phyloP scores from a whole-genome alignment of 2,329 filamentous ascomycete species.

The Fonsecaea erecta region DNA sequence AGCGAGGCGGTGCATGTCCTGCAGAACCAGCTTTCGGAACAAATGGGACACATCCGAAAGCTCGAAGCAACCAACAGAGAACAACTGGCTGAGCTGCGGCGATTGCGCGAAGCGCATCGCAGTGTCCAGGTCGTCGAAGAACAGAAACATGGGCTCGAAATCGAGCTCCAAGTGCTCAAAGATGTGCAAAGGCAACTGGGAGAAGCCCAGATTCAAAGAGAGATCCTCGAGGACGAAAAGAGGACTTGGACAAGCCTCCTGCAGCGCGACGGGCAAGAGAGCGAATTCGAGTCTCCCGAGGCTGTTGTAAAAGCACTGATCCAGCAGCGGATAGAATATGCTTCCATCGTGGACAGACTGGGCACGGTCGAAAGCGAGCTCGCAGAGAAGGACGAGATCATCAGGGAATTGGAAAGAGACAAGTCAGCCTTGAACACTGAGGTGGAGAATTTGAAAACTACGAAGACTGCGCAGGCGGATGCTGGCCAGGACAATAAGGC shows the following conservation, averaged over 20 bases:
- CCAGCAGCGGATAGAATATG: conserved; percentile 77
- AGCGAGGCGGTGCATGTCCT: conserved; percentile 83
- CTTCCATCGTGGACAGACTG: conserved; percentile 77
- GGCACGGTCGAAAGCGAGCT: conserved; percentile 80
- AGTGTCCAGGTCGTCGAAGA: conserved; percentile 94
- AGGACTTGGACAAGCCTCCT: conserved; percentile 86
- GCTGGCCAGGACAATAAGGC: conserved; percentile 62
- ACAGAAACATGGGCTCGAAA: conserved; percentile 83
- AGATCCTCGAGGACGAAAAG: conserved; percentile 86
- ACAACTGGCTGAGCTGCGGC: conserved; percentile 77
- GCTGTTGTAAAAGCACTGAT: conserved; percentile 82
- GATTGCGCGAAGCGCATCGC: conserved; percentile 78
- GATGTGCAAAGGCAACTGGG: conserved; percentile 74
- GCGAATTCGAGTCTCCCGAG: conserved; percentile 86
- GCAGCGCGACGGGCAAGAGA: conserved; percentile 66
- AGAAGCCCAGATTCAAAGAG: conserved; percentile 79
- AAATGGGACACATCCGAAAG: conserved; percentile 85
- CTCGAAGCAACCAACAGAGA: conserved; percentile 82
- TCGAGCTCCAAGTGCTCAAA: conserved; percentile 75
- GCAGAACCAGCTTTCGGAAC: conserved; percentile 84
- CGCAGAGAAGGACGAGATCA: conserved; percentile 73
- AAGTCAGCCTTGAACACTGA: conserved; percentile 68
- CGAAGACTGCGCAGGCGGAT: conserved; percentile 45
- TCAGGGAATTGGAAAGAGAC: conserved; percentile 73
- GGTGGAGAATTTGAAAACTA: conserved; percentile 68